Conservation (phyloP, 2,329 filamentous ascomycete species). For the Alternaria incomplexa region DNA sequence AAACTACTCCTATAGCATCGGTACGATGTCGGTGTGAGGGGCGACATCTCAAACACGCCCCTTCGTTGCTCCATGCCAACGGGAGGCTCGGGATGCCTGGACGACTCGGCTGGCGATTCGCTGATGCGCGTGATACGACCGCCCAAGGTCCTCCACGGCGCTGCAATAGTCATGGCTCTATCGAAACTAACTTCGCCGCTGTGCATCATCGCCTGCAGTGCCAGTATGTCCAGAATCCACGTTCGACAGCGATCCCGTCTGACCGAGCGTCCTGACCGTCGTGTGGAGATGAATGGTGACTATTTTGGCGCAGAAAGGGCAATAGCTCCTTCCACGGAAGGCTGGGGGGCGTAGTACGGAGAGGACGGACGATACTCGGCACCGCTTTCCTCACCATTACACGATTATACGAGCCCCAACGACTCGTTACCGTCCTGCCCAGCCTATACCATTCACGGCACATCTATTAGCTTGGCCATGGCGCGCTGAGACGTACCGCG, state of each 20-base stretch:
- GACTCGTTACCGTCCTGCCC: slow-evolving; percentile 25
- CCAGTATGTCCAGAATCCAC: background rate
- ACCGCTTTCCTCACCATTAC: slow-evolving; percentile 22
- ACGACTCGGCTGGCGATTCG: slow-evolving; percentile 7
- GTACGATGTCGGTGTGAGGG: slow-evolving; percentile 14
- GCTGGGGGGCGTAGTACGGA: slow-evolving; percentile 35
- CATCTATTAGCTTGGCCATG: slow-evolving; percentile 39
- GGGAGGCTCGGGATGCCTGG: slow-evolving; percentile 13
- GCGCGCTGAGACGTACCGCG: slow-evolving; percentile 46
- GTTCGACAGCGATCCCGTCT: slow-evolving; percentile 14
- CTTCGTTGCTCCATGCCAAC: slow-evolving; percentile 16
- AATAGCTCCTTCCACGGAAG: slow-evolving; percentile 25
- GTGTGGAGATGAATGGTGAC: slow-evolving; percentile 38
- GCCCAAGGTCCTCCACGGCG: background rate
- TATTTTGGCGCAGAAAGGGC: slow-evolving; percentile 28
- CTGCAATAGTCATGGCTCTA: slow-evolving; percentile 19
- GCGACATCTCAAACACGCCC: slow-evolving; percentile 21
- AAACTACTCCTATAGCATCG: slow-evolving; percentile 6
- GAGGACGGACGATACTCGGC: slow-evolving; percentile 29
- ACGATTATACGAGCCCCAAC: slow-evolving; percentile 27
- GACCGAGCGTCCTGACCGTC: slow-evolving; percentile 23
- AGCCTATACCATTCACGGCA: slow-evolving; percentile 36
- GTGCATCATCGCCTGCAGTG: slow-evolving; percentile 22
- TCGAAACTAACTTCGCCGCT: slow-evolving; percentile 15
- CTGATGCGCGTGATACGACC: slow-evolving; percentile 11